A percentile compares a stretch with the other conserved stretches of the same genome.
phyloP scores from a whole-genome alignment of 2,329 filamentous ascomycete genomes.

The Diaporthe ilicicola region DNA sequence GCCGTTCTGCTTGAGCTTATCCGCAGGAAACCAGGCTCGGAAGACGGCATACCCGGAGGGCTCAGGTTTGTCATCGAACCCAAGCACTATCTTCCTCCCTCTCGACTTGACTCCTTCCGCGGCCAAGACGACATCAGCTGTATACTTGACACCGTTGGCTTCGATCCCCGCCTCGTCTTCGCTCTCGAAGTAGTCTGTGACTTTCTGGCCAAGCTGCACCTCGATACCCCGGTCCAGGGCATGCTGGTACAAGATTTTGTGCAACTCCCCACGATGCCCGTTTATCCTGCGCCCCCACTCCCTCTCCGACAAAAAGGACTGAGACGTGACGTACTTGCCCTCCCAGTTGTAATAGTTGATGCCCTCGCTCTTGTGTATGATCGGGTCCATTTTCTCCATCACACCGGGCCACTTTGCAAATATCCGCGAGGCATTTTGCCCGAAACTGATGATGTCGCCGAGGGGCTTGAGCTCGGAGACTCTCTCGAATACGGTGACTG shows the following conservation, averaged over 20 bases:
- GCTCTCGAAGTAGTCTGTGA: slow-evolving; percentile 55
- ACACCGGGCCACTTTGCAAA: slow-evolving; percentile 64
- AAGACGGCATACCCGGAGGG: slow-evolving; percentile 51
- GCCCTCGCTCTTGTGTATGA: slow-evolving; percentile 56
- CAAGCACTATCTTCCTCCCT: slow-evolving; percentile 52
- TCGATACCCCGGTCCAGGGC: slow-evolving; percentile 56
- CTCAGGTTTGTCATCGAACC: slow-evolving; percentile 49
- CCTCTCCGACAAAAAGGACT: slow-evolving; percentile 42
- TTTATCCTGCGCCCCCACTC: slow-evolving; percentile 58
- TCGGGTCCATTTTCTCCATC: slow-evolving; percentile 54
- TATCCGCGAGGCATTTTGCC: slow-evolving; percentile 64
- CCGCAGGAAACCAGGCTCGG: slow-evolving; percentile 51
- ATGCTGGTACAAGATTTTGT: slow-evolving; percentile 58
- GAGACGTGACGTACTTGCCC: slow-evolving; percentile 56
- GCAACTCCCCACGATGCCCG: slow-evolving; percentile 62
- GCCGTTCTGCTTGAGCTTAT: slow-evolving; percentile 52
- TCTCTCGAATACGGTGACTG: slow-evolving; percentile 54
- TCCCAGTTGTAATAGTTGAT: slow-evolving; percentile 52
- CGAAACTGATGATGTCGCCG: slow-evolving; percentile 62
- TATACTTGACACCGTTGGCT: slow-evolving; percentile 47
- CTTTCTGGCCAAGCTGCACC: slow-evolving; percentile 52
- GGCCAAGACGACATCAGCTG: slow-evolving; percentile 52
- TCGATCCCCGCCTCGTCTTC: slow-evolving; percentile 49
- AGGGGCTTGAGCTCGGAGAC: slow-evolving; percentile 53
- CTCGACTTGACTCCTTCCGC: slow-evolving; percentile 55